Conservation (phyloP, 2,329 filamentous ascomycete species). For the Chalara sp. region DNA sequence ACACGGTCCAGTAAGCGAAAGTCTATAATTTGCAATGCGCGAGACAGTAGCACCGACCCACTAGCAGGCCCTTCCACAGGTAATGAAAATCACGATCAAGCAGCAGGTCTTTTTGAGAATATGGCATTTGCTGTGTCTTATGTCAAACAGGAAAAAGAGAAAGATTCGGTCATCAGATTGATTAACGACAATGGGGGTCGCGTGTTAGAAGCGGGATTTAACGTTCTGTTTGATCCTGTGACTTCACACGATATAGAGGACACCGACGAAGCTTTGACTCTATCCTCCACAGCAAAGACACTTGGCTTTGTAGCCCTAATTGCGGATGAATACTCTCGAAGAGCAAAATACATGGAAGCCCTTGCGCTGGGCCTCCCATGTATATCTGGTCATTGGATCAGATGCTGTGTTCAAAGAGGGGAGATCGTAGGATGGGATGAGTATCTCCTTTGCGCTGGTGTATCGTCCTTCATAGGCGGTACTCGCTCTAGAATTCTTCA, state of each 20-base stretch:
- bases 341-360: conserved; percentile 90
- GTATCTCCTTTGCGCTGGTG: conserved; percentile 81
- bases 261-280: conserved; percentile 35
- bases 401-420: conserved; percentile 58
- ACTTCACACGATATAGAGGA: conserved; percentile 9
- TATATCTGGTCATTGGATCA: conserved; percentile 74
- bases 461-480: conserved; percentile 68
- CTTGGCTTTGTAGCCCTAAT: conserved; percentile 80
- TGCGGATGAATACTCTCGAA: conserved; percentile 77
- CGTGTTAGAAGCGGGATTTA: conserved; percentile 69
- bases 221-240: conserved; percentile 61
- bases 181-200: conserved; percentile 67
- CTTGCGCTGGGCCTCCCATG: conserved; percentile 85
- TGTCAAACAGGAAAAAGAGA: conserved; percentile 42
- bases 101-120: conserved; percentile 54
- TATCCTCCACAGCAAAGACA: conserved; percentile 45
- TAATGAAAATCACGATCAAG: background rate
- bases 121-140: conserved; percentile 90
- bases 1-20: conserved; percentile 4
- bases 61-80: conserved; percentile 7
- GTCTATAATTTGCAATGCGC: background rate
- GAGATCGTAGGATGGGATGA: conserved; percentile 65
- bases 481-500: conserved; percentile 67
- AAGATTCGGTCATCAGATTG: conserved; percentile 48
- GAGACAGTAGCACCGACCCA: conserved; percentile 20